Evolutionary conservation across 2,329 filamentous ascomycete genomes (phyloP).

Genomic region (Ceratocystis alfenasii): DNA sequence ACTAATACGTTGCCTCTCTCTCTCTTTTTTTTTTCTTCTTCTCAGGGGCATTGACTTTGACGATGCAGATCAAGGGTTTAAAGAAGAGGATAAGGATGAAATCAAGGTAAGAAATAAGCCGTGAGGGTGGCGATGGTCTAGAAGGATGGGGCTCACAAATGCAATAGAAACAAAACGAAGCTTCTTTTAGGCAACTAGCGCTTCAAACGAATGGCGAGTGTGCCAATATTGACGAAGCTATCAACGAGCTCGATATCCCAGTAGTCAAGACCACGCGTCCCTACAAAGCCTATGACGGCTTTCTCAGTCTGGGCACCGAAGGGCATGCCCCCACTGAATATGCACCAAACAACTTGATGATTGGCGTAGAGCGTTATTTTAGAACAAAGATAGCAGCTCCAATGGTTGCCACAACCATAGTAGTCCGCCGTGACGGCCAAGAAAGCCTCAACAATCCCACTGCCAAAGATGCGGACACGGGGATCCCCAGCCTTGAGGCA

Average conservation of each 20-base stretch:
- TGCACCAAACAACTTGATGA: constrained; percentile 51
- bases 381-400: constrained; percentile 67
- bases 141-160: neutral
- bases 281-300: constrained; percentile 66
- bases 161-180: constrained; percentile 51
- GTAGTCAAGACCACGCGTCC: constrained; percentile 64
- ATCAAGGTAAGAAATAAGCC: constrained; percentile 56
- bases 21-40: neutral
- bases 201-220: constrained; percentile 57
- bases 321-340: constrained; percentile 26
- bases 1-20: neutral
- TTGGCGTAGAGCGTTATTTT: constrained; percentile 84
- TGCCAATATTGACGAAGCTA: constrained; percentile 77
- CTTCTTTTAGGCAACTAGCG: constrained; percentile 53
- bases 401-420: constrained; percentile 66
- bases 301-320: constrained; percentile 67
- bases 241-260: constrained; percentile 67
- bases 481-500: constrained; percentile 41
- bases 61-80: constrained; percentile 75
- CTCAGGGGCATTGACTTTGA: constrained; percentile 82
- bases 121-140: neutral
- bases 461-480: constrained; percentile 40
- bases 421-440: constrained; percentile 38
- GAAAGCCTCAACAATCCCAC: constrained; percentile 28
- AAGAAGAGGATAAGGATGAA: constrained; percentile 72